Evolutionary conservation across 139 green algal species (phyloP), one percentile per base, ranked within the genome.

Genomic region (Volvox reticuliferus): DNA sequence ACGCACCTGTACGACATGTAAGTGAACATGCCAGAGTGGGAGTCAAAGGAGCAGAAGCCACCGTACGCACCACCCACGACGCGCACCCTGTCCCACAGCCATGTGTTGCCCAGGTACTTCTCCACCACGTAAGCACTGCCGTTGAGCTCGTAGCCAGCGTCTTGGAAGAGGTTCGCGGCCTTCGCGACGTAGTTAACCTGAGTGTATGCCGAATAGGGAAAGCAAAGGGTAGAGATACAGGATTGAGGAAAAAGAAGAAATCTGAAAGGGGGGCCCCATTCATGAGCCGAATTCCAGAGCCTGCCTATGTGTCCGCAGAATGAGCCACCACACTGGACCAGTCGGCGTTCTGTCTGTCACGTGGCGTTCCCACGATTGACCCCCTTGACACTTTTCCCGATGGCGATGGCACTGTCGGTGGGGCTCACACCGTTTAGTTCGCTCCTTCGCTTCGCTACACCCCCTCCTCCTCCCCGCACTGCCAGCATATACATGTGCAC

Each of bases 131-230:
- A 99, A 14, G 95, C 91, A 26, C 94, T 93, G 30, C 98, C 98
- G 33, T 92, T 88, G 65, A 99, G 95, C 93, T 99, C 71, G 95
- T 99, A 99, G 85, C 97, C 98, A 0, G 94, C 95, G 73, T 99
- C 97, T 68, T 94, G 80, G 93, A 99, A 99, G 94, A 99, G 93
- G 94, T 99, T 99, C 92, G 93, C 97, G 12, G 92, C 97, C 95
- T 99, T 99, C 91, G 96, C 98, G n/a, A 99, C 98, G 83, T 99
- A 99, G 96, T 99, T 99, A 20, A 99, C 98, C 97, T 99, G 97
- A 12, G 26, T 19, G 5, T 16, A 13, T 5, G n/a, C 9, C 24
- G 68, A 50, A 9, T n/a, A n/a, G n/a, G n/a, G 77, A 36, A 30
- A 30, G 77, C 2, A 26, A 26, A 22, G 44, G 77, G 79, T 44